These are phyloP conservation scores for Durusdinium trenchii DNA, from an alignment of 73 alveolate genomes.

Conservation along the genomic window DNA sequence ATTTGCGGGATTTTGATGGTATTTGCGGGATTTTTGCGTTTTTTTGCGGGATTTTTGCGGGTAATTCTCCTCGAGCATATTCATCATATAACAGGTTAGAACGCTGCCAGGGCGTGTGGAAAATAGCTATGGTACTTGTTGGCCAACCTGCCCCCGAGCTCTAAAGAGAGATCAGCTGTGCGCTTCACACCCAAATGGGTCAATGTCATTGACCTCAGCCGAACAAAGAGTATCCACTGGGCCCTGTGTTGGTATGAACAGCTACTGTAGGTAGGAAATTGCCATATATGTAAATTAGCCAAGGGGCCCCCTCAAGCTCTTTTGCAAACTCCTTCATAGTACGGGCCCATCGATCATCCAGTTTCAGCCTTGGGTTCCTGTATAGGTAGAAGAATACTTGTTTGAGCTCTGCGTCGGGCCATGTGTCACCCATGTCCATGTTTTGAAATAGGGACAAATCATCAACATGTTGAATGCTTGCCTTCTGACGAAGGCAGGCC, in stretches of 20 bases:
- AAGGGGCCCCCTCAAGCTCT: neutral
- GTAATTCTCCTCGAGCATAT: neutral
- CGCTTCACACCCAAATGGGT: slow-evolving; percentile 27
- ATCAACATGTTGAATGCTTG: neutral
- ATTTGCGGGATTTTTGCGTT: neutral
- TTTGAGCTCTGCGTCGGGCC: slow-evolving; percentile 1
- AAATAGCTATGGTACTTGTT: neutral
- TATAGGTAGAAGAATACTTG: neutral
- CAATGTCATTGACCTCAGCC: neutral
- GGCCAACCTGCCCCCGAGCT: neutral
- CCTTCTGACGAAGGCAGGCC: neutral
- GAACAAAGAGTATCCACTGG: neutral
- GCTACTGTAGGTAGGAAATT: too few species aligned
- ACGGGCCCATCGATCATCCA: neutral
- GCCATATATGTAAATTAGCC: neutral
- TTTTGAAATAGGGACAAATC: neutral
- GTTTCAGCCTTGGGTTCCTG: neutral
- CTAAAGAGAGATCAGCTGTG: too few species aligned
- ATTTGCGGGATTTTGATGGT: slow-evolving; percentile 36
- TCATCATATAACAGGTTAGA: neutral
- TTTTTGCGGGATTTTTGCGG: slow-evolving; percentile 34
- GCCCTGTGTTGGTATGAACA: too few species aligned
- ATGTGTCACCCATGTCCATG: neutral
- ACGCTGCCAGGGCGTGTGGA: neutral
- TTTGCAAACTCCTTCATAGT: neutral